phyloP scores from a whole-genome alignment of 371 early-diverging fungal species.

The Saksenaea oblongispora region DNA sequence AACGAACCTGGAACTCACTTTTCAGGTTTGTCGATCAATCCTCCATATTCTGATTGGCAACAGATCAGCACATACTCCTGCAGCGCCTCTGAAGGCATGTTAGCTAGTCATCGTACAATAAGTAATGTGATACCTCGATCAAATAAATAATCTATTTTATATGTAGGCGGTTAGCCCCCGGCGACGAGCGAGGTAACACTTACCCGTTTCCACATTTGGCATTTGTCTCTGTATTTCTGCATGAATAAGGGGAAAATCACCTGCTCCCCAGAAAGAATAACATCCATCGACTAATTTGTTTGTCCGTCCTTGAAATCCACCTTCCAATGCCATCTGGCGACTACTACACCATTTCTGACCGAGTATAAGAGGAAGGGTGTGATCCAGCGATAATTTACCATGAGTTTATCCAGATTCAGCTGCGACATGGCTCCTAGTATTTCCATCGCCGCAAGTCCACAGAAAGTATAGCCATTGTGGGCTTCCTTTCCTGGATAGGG shows the following conservation, averaged over 20 bases:
- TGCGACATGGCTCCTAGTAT: slow-evolving; percentile 66
- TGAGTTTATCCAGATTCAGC: slow-evolving; percentile 64
- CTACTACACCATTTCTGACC: slow-evolving; percentile 70
- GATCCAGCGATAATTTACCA: slow-evolving; percentile 35
- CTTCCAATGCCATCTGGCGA: slow-evolving; percentile 89
- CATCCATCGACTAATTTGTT: slow-evolving; percentile 99
- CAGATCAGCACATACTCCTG: slow-evolving; percentile 87
- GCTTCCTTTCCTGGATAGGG: slow-evolving; percentile 90
- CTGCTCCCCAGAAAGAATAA: slow-evolving; percentile 97
- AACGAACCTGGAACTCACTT: slow-evolving; percentile 49
- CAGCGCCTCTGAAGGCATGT: slow-evolving; percentile 58
- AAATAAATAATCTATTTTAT: slow-evolving; percentile 42
- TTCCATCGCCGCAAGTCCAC: slow-evolving; percentile 89
- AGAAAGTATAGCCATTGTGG: slow-evolving; percentile 97
- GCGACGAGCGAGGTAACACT: neutral
- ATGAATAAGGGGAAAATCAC: slow-evolving; percentile 76
- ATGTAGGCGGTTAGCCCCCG: neutral
- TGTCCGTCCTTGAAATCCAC: slow-evolving; percentile 95
- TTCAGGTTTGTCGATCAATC: slow-evolving; percentile 91
- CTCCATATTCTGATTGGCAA: slow-evolving; percentile 83
- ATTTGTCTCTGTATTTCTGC: slow-evolving; percentile 33
- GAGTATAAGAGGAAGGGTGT: neutral
- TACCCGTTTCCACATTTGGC: slow-evolving; percentile 7
- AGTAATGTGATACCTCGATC: slow-evolving; percentile 51
- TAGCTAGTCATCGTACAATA: neutral